Evolutionary conservation across 148 eudicot genomes (phyloP).

Genomic region (Vaccinium vitisidaea): DNA sequence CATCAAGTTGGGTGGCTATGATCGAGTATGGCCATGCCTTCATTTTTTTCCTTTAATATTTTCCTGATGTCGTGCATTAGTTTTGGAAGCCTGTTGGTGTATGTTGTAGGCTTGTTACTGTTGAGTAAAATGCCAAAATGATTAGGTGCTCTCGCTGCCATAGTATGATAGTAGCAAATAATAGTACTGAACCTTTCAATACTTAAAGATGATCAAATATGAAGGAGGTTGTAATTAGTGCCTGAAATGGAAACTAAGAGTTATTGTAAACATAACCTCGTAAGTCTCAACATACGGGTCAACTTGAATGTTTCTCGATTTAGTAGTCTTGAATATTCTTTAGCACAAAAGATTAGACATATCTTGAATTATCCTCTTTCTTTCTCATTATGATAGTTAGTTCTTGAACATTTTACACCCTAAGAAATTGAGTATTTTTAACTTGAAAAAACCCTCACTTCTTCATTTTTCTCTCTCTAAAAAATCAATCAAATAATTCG

Average conservation of each 20-base stretch:
- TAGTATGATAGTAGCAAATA: not conserved
- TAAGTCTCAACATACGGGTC: not conserved
- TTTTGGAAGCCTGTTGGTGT: not conserved
- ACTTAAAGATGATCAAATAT: not conserved
- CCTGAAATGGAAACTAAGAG: not conserved
- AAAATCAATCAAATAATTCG: not conserved
- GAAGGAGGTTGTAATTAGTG: not conserved
- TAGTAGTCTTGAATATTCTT: not conserved
- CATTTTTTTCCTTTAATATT: not conserved
- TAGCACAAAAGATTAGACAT: not conserved
- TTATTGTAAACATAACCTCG: not conserved
- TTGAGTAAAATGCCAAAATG: not conserved
- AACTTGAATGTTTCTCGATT: not conserved
- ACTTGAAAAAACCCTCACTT: too few relatives aligned
- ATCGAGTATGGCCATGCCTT: conserved; percentile 54
- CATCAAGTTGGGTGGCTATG: conserved; percentile 84
- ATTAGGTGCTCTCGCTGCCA: not conserved
- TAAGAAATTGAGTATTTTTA: not conserved
- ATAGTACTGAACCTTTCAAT: not conserved
- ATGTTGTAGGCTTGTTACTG: not conserved
- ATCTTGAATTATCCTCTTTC: not conserved
- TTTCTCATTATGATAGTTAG: not conserved
- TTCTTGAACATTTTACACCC: not conserved
- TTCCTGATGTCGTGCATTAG: not conserved
- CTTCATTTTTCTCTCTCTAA: not conserved